These are phyloP conservation scores for Tulasnella sp. DNA, from an alignment of 768 basidiomycete genomes.

Conservation along the genomic window DNA sequence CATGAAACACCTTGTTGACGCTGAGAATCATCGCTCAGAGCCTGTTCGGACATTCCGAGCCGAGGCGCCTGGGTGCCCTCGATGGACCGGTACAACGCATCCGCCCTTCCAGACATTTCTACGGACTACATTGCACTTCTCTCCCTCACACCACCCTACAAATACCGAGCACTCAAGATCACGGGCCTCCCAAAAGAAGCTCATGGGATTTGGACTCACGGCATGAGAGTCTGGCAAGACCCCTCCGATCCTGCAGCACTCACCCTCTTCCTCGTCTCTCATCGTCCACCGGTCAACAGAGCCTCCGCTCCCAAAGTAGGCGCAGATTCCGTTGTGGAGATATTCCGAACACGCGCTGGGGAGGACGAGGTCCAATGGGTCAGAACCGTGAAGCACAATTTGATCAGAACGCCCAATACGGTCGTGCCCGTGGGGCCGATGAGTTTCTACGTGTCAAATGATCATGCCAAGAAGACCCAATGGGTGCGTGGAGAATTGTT, in stretches of 20 bases:
- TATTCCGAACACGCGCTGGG: constrained; percentile 47
- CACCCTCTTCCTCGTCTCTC: constrained; percentile 63
- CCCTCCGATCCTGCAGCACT: constrained; percentile 34
- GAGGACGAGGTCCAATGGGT: constrained; percentile 40
- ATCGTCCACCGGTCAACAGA: constrained; percentile 41
- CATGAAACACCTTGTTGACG: too few species aligned
- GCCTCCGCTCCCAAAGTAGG: constrained; percentile 36
- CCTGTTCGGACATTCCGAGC: too few species aligned
- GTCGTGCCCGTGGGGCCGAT: constrained; percentile 54
- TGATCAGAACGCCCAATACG: constrained; percentile 55
- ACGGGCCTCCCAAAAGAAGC: too few species aligned
- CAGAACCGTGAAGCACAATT: constrained; percentile 44
- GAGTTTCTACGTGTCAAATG: constrained; percentile 66
- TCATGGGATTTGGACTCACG: too few species aligned
- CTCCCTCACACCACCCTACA: too few species aligned
- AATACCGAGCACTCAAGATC: too few species aligned
- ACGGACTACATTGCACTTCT: too few species aligned
- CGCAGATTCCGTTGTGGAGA: constrained; percentile 62
- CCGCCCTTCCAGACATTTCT: too few species aligned
- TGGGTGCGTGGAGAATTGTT: constrained; percentile 32
- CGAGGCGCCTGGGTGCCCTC: too few species aligned
- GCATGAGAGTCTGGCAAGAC: too few species aligned
- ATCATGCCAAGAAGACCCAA: constrained; percentile 45
- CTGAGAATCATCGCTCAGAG: too few species aligned
- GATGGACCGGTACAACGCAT: too few species aligned